Base-by-base conservation (phyloP, 2,329 filamentous ascomycete species). In the Clarireedia paspali region DNA sequence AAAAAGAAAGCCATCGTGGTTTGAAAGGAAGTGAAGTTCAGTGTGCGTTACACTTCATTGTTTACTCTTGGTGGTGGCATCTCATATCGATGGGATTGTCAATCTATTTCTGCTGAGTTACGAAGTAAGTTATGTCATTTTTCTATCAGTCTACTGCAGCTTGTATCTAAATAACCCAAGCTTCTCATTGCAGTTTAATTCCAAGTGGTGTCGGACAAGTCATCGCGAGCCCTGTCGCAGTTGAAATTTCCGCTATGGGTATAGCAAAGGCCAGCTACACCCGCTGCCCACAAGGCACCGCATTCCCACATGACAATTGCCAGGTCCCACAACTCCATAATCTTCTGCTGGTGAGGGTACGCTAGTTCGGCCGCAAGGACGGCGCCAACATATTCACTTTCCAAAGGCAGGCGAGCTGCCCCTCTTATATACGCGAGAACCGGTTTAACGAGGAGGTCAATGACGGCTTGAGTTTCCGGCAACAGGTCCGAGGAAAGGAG, bases 151-250 rank as follows among this genome's bases (percentile, higher is more conserved):
- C 20, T 20, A 20, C 3, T 20, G 20, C 20, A 20, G 20, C 20
- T 20, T 20, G 20, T 20, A 20, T 20, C 20, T 20, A 20, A 20
- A 20, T 3, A 2, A 20, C 20, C 20, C 20, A 20, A 46, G 17
- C 36, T 23, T 26, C 17, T 3, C 23, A 23, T 5, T 6, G 1
- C 2, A 14, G 15, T 34, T 52, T 34, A 52, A 24, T n/a, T 34
- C 50, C 50, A 52, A 45, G 50, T 52, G 20, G 2, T 17, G n/a
- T 24, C 50, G 24, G 50, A 52, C 1, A 46, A 46, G 14, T 52
- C 50, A 46, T 46, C 14, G 2, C 50, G 50, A 36, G 50, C 50
- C 6, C 50, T 46, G 12, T 52, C 39, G 24, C 50, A 52, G n/a
- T 51, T 51, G n/a, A 12, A 44, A 2, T 44, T 30, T n/a, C 49